These are phyloP conservation scores for Nakataea oryzae DNA, from an alignment of 2,329 filamentous ascomycete genomes.

Conservation along the genomic window DNA sequence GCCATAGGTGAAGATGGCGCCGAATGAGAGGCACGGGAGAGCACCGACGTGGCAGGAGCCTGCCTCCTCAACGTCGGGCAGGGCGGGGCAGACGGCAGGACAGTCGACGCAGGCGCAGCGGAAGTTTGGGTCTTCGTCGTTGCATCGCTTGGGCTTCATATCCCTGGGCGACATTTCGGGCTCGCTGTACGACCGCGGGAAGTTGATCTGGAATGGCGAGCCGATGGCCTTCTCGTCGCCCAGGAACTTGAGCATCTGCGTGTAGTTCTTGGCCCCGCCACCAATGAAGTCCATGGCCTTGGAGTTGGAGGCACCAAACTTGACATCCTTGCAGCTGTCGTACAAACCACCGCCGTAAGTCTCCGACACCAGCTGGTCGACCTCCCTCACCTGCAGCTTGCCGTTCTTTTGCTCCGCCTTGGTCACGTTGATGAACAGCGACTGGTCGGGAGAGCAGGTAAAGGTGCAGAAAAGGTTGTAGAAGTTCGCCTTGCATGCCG, in stretches of 20 bases:
- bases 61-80: conserved; percentile 63
- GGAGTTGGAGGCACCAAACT: conserved; percentile 88
- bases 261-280: conserved; percentile 85
- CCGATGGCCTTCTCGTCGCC: conserved; percentile 86
- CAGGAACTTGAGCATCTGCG: conserved; percentile 78
- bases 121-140: conserved; percentile 76
- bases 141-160: conserved; percentile 74
- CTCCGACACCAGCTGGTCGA: conserved; percentile 81
- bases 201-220: conserved; percentile 98
- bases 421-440: conserved; percentile 89
- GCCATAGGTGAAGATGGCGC: conserved; percentile 78
- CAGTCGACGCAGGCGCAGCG: conserved; percentile 93
- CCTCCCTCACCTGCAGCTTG: conserved; percentile 65
- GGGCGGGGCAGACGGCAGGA: conserved; percentile 69
- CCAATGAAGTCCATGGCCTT: conserved; percentile 95
- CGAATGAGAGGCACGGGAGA: conserved; percentile 89
- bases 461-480: conserved; percentile 98
- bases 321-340: conserved; percentile 97
- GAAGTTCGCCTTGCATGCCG: conserved; percentile 96
- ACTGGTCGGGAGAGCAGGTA: conserved; percentile 95
- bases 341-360: conserved; percentile 83
- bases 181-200: conserved; percentile 53
- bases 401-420: conserved; percentile 51
- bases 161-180: conserved; percentile 61
- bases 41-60: conserved; percentile 73